phyloP scores from a whole-genome alignment of 352 stramenopile genomes.

The Phytopythium oedochilum region DNA sequence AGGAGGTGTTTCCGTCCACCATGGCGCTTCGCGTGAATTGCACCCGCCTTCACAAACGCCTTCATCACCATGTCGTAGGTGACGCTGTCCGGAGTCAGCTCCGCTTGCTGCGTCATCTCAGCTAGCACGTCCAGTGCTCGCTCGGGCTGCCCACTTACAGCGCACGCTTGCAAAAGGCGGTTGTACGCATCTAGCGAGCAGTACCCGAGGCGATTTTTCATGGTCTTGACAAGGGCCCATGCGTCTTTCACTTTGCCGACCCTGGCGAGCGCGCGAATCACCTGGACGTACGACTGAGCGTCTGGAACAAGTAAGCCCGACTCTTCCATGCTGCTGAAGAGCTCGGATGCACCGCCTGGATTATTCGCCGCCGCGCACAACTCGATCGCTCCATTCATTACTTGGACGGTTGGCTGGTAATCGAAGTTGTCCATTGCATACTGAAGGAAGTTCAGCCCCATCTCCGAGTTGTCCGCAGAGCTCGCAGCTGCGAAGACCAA shows the following conservation, averaged over 20 bases:
- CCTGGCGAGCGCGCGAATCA: constrained; percentile 50
- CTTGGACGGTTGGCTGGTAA: constrained; percentile 37
- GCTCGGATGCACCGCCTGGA: constrained; percentile 35
- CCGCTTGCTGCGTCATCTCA: constrained; percentile 26
- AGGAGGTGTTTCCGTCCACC: constrained; percentile 12
- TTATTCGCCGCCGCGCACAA: constrained; percentile 43
- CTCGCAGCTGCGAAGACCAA: constrained; percentile 58
- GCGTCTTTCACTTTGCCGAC: constrained; percentile 43
- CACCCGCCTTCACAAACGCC: constrained; percentile 31
- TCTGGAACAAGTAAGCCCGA: constrained; percentile 28
- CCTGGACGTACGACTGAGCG: constrained; percentile 30
- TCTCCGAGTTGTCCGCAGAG: constrained; percentile 30
- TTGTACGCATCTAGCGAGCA: constrained; percentile 46
- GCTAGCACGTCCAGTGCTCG: constrained; percentile 36
- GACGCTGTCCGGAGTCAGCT: constrained; percentile 26
- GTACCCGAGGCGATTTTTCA: constrained; percentile 39
- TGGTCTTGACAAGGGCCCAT: constrained; percentile 27
- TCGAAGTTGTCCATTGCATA: constrained; percentile 39
- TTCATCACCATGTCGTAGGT: constrained; percentile 60
- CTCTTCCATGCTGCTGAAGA: constrained; percentile 45
- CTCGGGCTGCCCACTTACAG: constrained; percentile 24
- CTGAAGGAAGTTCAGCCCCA: constrained; percentile 59
- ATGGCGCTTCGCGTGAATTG: constrained; percentile 15
- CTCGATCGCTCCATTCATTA: constrained; percentile 48
- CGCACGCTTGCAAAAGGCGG: constrained; percentile 52